phyloP scores from a whole-genome alignment of 78 protist genomes.

The Speleostelium caveatum region DNA sequence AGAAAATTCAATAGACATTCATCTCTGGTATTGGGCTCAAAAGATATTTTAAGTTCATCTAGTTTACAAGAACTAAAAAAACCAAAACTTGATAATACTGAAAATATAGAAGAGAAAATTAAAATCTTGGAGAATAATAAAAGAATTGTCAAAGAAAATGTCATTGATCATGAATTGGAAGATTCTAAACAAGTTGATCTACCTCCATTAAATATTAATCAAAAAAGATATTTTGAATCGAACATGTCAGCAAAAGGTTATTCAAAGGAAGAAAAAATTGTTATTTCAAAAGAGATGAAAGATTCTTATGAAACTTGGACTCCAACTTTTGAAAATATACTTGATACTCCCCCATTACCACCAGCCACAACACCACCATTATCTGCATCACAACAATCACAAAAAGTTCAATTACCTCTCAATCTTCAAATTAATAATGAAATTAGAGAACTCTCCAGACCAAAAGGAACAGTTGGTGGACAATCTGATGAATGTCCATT shows the following conservation, averaged over 20 bases:
- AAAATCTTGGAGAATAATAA: conserved; percentile 19
- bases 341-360: neutral
- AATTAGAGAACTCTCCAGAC: neutral
- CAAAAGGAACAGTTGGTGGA: neutral
- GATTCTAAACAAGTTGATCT: neutral
- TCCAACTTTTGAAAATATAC: neutral
- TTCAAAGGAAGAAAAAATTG: neutral
- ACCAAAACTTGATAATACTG: conserved; percentile 19
- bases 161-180: conserved; percentile 2
- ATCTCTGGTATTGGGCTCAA: conserved; percentile 60
- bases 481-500: neutral
- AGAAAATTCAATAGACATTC: conserved; percentile 69
- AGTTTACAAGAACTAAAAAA: neutral
- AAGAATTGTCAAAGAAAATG: conserved; percentile 10
- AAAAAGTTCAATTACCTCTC: neutral
- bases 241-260: neutral
- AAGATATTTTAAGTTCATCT: conserved; percentile 10
- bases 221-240: conserved; percentile 62
- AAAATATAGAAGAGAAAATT: conserved; percentile 6
- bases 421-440: conserved; percentile 1
- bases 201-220: conserved; percentile 57
- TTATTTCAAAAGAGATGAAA: neutral
- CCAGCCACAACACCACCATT: neutral
- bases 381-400: neutral
- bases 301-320: neutral